These are phyloP conservation scores for Ilyonectria destructans DNA, from an alignment of 2,329 filamentous ascomycete genomes.

Conservation along the genomic window DNA sequence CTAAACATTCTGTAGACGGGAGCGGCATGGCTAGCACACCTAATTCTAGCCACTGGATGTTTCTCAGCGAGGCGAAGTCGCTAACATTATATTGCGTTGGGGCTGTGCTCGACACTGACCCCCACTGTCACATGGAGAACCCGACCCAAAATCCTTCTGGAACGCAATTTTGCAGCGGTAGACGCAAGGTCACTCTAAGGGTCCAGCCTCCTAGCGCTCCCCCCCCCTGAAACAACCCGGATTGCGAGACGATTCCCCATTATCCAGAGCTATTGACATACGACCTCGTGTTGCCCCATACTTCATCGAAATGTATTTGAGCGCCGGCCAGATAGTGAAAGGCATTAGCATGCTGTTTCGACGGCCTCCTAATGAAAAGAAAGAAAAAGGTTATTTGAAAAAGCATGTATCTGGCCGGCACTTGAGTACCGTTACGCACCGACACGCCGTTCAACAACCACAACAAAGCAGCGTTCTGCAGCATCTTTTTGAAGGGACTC, in stretches of 20 bases:
- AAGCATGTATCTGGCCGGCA: too few species aligned
- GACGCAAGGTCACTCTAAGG: too few species aligned
- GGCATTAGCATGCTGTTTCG: too few species aligned
- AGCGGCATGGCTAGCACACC: background rate
- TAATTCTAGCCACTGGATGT: background rate
- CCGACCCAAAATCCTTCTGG: background rate
- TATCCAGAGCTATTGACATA: background rate
- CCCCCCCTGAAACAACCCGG: background rate
- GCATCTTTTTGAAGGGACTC: too few species aligned
- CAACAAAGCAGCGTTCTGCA: too few species aligned
- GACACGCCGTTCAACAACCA: too few species aligned
- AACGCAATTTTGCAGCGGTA: too few species aligned
- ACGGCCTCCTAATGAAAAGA: too few species aligned
- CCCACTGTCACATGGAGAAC: background rate
- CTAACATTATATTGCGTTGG: background rate
- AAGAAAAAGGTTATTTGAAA: too few species aligned
- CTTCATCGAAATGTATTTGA: background rate
- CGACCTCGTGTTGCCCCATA: background rate
- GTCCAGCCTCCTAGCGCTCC: background rate
- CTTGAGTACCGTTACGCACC: too few species aligned
- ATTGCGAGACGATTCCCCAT: background rate
- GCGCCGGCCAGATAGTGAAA: too few species aligned
- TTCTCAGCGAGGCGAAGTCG: background rate
- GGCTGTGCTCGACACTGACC: background rate
- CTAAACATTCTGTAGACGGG: background rate